Conservation (phyloP, 495 filamentous ascomycete genomes). For the Talaromyces borbonicus region DNA sequence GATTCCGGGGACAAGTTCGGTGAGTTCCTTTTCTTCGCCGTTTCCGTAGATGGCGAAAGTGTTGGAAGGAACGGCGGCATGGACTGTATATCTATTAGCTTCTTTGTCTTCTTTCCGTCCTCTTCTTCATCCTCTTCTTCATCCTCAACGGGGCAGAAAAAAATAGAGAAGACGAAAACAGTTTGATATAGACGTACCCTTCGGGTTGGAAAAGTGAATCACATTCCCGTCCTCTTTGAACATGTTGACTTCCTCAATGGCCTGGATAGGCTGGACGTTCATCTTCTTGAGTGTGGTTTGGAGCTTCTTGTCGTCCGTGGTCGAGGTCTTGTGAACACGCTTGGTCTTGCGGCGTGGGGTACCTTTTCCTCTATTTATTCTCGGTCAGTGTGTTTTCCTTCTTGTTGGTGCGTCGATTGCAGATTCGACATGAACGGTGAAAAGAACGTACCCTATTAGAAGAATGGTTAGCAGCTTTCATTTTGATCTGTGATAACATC, state of each 20-base stretch:
- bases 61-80: slow-evolving; percentile 92
- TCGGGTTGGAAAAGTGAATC: slow-evolving; percentile 95
- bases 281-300: slow-evolving; percentile 91
- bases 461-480: neutral
- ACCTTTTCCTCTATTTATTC: slow-evolving; percentile 83
- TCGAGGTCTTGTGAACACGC: slow-evolving; percentile 85
- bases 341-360: slow-evolving; percentile 96
- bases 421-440: neutral
- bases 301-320: slow-evolving; percentile 98
- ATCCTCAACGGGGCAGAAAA: neutral
- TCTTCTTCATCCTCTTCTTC: too few species aligned
- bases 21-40: slow-evolving; percentile 99
- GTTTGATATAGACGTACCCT: slow-evolving; percentile 53
- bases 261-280: slow-evolving; percentile 94
- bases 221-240: slow-evolving; percentile 99
- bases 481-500: too few species aligned
- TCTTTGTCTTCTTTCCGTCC: too few species aligned
- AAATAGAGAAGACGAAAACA: neutral
- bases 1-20: slow-evolving; percentile 97
- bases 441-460: slow-evolving; percentile 4
- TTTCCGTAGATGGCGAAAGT: slow-evolving; percentile 98
- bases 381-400: neutral
- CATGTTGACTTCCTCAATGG: slow-evolving; percentile 99
- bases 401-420: slow-evolving; percentile 9
- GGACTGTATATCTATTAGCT: slow-evolving; percentile 48